A percentile compares a stretch with the other conserved stretches of the same genome.
Conservation (phyloP, 2,329 filamentous ascomycete genomes). For the Volutella citrinella region DNA sequence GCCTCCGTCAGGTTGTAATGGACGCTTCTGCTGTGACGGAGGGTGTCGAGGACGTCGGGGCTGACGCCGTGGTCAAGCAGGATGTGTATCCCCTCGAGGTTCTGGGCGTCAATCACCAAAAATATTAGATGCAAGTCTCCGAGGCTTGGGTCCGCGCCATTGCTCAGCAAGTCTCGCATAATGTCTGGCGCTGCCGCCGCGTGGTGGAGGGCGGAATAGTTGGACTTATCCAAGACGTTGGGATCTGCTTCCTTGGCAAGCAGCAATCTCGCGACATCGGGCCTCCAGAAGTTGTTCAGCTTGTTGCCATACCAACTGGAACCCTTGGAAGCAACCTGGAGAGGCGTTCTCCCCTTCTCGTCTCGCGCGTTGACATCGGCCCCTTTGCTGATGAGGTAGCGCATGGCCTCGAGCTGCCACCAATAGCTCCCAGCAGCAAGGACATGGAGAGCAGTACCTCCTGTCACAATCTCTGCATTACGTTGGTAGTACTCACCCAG, state of each 20-base stretch:
- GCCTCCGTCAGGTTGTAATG: background rate
- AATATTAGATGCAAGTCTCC: slow-evolving; percentile 13
- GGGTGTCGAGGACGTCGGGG: slow-evolving; percentile 7
- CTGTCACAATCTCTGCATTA: background rate
- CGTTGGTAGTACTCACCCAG: background rate
- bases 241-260: slow-evolving; percentile 16
- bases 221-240: slow-evolving; percentile 7
- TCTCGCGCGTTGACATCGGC: slow-evolving; percentile 8
- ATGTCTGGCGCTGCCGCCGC: slow-evolving; percentile 7
- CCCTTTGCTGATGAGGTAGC: slow-evolving; percentile 12
- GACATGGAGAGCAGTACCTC: slow-evolving; percentile 15
- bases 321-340: slow-evolving; percentile 13
- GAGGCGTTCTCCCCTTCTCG: slow-evolving; percentile 6
- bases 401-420: slow-evolving; percentile 17
- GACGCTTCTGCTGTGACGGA: background rate
- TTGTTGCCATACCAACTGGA: fast-evolving
- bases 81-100: slow-evolving; percentile 5
- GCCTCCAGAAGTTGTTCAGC: slow-evolving; percentile 6
- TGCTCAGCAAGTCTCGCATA: slow-evolving; percentile 7
- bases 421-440: slow-evolving; percentile 12
- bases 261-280: slow-evolving; percentile 9
- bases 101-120: slow-evolving; percentile 7
- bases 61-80: slow-evolving; percentile 14
- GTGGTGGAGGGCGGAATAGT: slow-evolving; percentile 7
- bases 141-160: slow-evolving; percentile 6